Conservation (phyloP, 768 basidiomycete species). For the Tricholoma matsutake region DNA sequence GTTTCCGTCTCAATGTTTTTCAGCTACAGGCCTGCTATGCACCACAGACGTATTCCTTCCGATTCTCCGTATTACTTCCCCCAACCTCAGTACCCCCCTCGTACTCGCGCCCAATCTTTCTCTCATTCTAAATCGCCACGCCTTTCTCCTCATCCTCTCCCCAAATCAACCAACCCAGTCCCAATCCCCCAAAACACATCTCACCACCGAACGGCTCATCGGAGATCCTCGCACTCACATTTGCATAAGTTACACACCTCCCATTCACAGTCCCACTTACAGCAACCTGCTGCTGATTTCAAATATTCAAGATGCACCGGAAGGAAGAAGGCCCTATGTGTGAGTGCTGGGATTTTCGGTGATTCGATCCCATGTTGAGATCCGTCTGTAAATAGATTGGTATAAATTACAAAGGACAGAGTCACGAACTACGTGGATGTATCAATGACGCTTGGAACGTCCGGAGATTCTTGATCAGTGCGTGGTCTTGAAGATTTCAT, state of each 20-base stretch:
- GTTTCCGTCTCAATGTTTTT: neutral
- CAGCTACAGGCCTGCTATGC: conserved; percentile 16
- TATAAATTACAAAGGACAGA: conserved; percentile 71
- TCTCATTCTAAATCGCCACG: conserved; percentile 23
- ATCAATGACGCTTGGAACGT: conserved; percentile 79
- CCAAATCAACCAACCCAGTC: neutral
- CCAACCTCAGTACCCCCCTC: conserved; percentile 10
- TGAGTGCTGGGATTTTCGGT: conserved; percentile 34
- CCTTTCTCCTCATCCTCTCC: neutral
- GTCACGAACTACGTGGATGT: conserved; percentile 66
- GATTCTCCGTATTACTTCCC: conserved; percentile 6
- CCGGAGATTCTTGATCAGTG: conserved; percentile 62
- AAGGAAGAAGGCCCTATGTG: conserved; percentile 76
- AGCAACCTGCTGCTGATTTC: conserved; percentile 32
- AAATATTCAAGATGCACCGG: conserved; percentile 81
- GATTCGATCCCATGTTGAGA: neutral
- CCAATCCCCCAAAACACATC: neutral
- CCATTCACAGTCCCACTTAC: conserved; percentile 12
- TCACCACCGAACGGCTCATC: neutral
- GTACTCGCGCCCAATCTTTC: conserved; percentile 1
- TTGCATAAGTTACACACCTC: neutral
- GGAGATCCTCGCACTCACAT: conserved; percentile 2
- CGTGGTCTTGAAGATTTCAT: neutral
- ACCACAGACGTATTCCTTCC: conserved; percentile 13
- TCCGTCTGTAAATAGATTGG: conserved; percentile 51